Conservation (phyloP, 2,329 filamentous ascomycete species). For the Exophiala bonariae region DNA sequence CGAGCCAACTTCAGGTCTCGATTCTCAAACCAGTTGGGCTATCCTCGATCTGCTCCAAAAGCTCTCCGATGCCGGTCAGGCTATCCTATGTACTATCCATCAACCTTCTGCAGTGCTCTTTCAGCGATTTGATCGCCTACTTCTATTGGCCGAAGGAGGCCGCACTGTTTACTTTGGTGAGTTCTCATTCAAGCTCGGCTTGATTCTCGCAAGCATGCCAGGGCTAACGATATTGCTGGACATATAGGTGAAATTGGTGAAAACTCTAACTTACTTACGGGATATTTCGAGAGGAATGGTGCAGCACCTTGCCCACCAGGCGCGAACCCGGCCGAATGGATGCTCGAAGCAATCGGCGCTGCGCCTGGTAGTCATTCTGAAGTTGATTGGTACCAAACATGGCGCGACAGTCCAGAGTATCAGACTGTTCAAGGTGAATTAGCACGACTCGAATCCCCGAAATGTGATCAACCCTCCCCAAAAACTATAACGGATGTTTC, state of each 20-base stretch:
- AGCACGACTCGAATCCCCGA: conserved; percentile 46
- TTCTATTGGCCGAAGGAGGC: conserved; percentile 75
- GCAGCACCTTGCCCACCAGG: conserved; percentile 62
- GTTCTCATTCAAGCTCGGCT: too few species aligned
- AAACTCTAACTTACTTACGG: conserved; percentile 55
- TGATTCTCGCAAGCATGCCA: too few species aligned
- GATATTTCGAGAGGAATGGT: conserved; percentile 75
- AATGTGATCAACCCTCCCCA: conserved; percentile 37
- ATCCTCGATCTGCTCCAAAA: conserved; percentile 64
- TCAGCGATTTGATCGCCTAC: conserved; percentile 65
- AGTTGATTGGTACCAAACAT: conserved; percentile 62
- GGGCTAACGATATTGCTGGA: too few species aligned
- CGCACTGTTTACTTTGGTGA: conserved; percentile 75
- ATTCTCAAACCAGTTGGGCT: conserved; percentile 64
- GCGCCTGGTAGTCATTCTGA: conserved; percentile 61
- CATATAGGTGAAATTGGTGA: conserved; percentile 68
- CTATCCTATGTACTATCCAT: conserved; percentile 58
- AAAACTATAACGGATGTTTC: conserved; percentile 25
- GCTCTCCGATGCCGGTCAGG: conserved; percentile 56
- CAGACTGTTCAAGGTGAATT: conserved; percentile 57
- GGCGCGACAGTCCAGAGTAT: conserved; percentile 59
- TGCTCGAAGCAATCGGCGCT: conserved; percentile 44
- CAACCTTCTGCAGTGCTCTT: conserved; percentile 57
- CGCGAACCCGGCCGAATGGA: conserved; percentile 72
- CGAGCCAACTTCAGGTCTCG: conserved; percentile 66